Conservation (phyloP, 2,329 filamentous ascomycete genomes). For the Fusarium zealandicum region DNA sequence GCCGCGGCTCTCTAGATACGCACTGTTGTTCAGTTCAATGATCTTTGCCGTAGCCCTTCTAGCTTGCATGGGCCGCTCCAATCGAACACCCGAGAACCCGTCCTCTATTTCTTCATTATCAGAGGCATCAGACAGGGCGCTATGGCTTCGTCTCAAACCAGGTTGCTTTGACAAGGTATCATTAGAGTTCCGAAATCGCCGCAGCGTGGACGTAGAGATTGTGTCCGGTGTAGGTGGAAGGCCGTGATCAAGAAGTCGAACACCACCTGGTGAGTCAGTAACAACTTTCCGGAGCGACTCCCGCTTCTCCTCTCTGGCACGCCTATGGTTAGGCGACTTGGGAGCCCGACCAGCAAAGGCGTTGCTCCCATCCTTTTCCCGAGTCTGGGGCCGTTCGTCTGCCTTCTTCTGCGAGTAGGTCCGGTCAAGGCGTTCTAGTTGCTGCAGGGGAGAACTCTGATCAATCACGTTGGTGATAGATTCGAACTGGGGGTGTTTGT, state of each 20-base stretch:
- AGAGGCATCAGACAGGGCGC: conserved; percentile 43
- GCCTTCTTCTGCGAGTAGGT: conserved; percentile 39
- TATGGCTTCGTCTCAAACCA: conserved; percentile 41
- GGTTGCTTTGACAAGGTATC: conserved; percentile 53
- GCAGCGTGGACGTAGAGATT: conserved; percentile 63
- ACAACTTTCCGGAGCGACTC: conserved; percentile 57
- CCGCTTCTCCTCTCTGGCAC: conserved; percentile 56
- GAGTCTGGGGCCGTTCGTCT: conserved; percentile 43
- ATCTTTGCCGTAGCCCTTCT: conserved; percentile 31
- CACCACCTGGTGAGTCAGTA: conserved; percentile 54
- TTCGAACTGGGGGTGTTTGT: conserved; percentile 48
- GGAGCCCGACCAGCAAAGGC: conserved; percentile 22
- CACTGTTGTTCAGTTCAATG: conserved; percentile 32
- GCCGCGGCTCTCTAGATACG: conserved; percentile 28
- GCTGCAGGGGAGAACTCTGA: conserved; percentile 58
- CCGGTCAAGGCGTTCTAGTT: conserved; percentile 57
- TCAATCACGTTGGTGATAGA: conserved; percentile 57
- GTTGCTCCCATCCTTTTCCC: conserved; percentile 35
- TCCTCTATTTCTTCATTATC: conserved; percentile 27
- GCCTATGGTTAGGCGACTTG: conserved; percentile 33
- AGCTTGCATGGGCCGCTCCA: conserved; percentile 26
- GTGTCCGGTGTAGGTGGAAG: conserved; percentile 68
- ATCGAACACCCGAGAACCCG: conserved; percentile 23
- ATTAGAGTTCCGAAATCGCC: conserved; percentile 58
- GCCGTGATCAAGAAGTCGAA: conserved; percentile 51